Base-by-base conservation (phyloP, 202 grass and related monocot genomes). In the Setaria viridis region DNA sequence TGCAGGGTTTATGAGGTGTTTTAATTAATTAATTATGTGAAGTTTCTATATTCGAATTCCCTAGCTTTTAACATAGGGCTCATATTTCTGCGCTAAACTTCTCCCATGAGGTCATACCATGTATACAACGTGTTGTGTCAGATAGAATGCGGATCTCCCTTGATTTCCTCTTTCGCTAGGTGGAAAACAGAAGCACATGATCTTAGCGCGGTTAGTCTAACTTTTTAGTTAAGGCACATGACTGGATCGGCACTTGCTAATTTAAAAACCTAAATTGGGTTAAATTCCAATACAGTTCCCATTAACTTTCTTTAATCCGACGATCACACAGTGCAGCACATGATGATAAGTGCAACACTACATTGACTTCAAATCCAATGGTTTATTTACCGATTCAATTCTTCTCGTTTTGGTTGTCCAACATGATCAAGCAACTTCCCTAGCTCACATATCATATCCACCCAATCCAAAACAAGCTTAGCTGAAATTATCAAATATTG, bases 401-500 rank as follows among this genome's bases (percentile, higher is more conserved):
- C 9, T 6, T 33, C 16, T 5, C 8, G 2, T 12, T 4, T 29
- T 54, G 7, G 3, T 74, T 19, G 15, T 3, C 71, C 21, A 30
- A 78, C 17, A 33, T 77, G 19, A 63, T 34, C 15, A n/a, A 37
- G 5, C 29, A 14, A 66, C 62, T 10, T 16, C 17, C 73, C 5
- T 41, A 67, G 10, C 62, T 21, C 62, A 53, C 9, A 64, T 64
- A 46, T 62, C 42, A 46, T 62, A 8, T 20, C 43, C 4, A 32
- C 11, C 30, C 4, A 78, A 67, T 67, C 47, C 25, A 21, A 66
- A 30, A 46, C 37, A n/a, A 4, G 17, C 19, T 67, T 37, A 10
- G 62, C 62, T 80, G 47, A 67, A 39, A 53, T 67, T 37, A 11
- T 66, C 77, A 79, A 53, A 20, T 64, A 25, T 4, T 47, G 15